phyloP scores from a whole-genome alignment of 225 moss, liverwort and hornwort genomes.

The Rhytidiadelphus loreus region DNA sequence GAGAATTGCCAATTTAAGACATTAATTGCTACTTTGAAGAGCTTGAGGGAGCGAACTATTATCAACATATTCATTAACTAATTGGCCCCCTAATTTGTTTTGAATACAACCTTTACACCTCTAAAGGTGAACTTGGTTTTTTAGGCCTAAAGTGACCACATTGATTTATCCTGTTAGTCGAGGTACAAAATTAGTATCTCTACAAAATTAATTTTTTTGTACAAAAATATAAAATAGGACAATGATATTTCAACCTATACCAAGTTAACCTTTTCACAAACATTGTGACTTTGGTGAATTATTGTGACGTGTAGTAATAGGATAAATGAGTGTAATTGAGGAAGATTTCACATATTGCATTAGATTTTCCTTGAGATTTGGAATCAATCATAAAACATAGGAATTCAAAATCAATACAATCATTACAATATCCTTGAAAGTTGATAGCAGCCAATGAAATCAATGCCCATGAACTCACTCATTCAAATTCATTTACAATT shows the following conservation, averaged over 20 bases:
- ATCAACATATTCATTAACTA: neutral
- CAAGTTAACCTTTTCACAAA: neutral
- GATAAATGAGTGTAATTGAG: fast-evolving
- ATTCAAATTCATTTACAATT: neutral
- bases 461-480: neutral
- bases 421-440: fast-evolving
- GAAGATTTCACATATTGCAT: neutral
- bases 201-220: neutral
- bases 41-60: fast-evolving
- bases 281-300: neutral
- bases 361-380: neutral
- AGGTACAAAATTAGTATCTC: neutral
- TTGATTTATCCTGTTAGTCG: neutral
- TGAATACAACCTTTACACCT: fast-evolving
- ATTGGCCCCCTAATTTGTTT: fast-evolving
- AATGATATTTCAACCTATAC: neutral
- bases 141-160: neutral
- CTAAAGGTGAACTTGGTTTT: neutral
- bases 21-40: neutral
- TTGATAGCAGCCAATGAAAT: neutral
- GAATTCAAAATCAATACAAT: neutral
- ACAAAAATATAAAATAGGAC: neutral
- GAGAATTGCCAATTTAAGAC: neutral
- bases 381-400: fast-evolving
- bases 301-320: fast-evolving